Percentiles rank a stretch among this genome's conserved stretches.
Evolutionary conservation across 345 rosid genomes (phyloP).

Genomic region (Limnanthes douglasii): DNA sequence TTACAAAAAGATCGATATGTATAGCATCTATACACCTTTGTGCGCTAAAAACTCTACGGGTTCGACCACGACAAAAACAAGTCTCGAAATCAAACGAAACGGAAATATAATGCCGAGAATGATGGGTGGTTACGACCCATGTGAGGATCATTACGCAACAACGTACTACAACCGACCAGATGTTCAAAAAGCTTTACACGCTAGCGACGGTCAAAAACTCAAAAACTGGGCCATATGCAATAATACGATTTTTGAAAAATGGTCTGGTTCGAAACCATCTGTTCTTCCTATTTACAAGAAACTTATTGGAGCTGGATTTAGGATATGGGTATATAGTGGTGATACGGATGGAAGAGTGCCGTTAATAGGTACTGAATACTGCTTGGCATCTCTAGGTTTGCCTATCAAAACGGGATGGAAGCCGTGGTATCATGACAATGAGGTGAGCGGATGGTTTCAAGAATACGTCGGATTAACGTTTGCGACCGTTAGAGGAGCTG

Average conservation of each 20-base stretch:
- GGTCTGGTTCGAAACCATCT: constrained; percentile 42
- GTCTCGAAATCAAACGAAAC: constrained; percentile 20
- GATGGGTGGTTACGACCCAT: constrained; percentile 80
- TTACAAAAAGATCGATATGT: constrained; percentile 60
- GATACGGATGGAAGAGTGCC: constrained; percentile 98
- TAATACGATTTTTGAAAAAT: constrained; percentile 34
- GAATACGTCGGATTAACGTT: constrained; percentile 80
- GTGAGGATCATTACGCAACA: constrained; percentile 56
- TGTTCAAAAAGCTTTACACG: constrained; percentile 83
- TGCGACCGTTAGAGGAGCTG: constrained; percentile 96
- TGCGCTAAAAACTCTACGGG: constrained; percentile 30
- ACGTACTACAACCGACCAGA: constrained; percentile 63
- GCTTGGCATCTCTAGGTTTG: constrained; percentile 40
- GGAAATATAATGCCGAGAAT: constrained; percentile 52
- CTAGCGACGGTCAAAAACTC: constrained; percentile 38
- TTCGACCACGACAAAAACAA: constrained; percentile 8
- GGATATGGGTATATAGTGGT: constrained; percentile 95
- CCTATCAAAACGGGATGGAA: constrained; percentile 62
- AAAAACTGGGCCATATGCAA: constrained; percentile 94
- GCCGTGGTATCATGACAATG: constrained; percentile 59
- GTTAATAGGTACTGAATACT: constrained; percentile 71
- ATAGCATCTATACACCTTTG: constrained; percentile 63
- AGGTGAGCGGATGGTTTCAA: constrained; percentile 92
- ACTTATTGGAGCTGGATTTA: constrained; percentile 56
- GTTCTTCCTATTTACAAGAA: constrained; percentile 79